A percentile compares a stretch with the other conserved stretches of the same genome.
phyloP scores from a whole-genome alignment of 2,329 filamentous ascomycete species.

The Ceratocystis diversiconidia region DNA sequence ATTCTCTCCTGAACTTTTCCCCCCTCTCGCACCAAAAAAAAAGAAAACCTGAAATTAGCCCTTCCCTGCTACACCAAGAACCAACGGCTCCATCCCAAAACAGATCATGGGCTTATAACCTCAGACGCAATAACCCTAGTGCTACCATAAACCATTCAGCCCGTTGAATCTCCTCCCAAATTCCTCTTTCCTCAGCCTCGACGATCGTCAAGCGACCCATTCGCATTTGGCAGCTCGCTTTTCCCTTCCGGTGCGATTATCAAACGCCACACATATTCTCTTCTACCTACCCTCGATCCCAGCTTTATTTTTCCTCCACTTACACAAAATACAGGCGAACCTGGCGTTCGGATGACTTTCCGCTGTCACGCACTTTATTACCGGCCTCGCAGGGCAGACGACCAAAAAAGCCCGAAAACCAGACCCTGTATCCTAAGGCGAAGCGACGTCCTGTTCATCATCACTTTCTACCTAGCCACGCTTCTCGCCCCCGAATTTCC shows the following conservation, averaged over 20 bases:
- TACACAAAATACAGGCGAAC: background rate
- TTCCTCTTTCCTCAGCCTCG: conserved; percentile 6
- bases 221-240: background rate
- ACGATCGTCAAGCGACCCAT: conserved; percentile 7
- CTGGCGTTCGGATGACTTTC: conserved; percentile 2
- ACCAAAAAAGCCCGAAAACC: background rate
- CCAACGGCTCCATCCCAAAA: background rate
- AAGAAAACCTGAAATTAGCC: background rate
- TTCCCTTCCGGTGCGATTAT: background rate
- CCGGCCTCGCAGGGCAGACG: conserved; percentile 2
- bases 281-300: conserved; percentile 3
- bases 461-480: background rate
- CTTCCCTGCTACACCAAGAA: background rate
- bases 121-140: background rate
- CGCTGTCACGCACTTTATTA: background rate
- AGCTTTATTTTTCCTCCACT: background rate
- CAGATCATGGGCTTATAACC: background rate
- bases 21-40: background rate
- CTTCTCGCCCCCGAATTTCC: background rate
- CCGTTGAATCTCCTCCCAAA: background rate
- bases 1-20: background rate
- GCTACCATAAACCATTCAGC: background rate
- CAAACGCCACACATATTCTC: background rate
- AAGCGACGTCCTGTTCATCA: background rate
- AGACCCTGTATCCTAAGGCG: background rate